Conservation (phyloP, 2,329 filamentous ascomycete genomes). For the Triangularia verruculosa region DNA sequence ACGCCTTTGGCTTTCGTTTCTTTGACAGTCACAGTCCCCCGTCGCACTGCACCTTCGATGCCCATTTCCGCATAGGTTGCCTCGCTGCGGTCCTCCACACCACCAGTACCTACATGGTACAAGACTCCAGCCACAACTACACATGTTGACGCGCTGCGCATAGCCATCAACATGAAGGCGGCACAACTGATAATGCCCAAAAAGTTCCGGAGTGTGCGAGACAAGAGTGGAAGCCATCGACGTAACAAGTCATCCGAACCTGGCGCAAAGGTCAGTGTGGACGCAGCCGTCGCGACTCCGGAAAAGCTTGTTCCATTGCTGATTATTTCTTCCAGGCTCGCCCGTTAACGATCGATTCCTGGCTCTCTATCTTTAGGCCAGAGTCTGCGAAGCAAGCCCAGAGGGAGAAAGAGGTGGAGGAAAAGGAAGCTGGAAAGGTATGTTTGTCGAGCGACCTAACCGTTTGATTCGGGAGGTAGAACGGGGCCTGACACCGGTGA, state of each 20-base stretch:
- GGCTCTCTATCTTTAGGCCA: conserved; percentile 63
- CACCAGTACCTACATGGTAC: no score
- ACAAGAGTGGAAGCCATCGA: conserved; percentile 56
- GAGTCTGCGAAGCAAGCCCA: conserved; percentile 53
- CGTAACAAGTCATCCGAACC: conserved; percentile 56
- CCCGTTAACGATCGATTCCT: conserved; percentile 53
- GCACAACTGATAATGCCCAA: conserved; percentile 45
- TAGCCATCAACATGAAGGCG: conserved; percentile 46
- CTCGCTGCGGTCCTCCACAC: not conserved
- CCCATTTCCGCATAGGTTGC: not conserved
- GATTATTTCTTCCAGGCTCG: conserved; percentile 42
- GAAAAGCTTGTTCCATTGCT: conserved; percentile 13
- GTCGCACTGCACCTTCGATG: not conserved
- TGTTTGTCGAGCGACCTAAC: not conserved
- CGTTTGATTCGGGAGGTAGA: not conserved
- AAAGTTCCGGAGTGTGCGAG: conserved; percentile 68
- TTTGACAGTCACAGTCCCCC: not conserved
- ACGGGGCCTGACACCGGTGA: not conserved
- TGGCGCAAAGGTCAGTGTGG: conserved; percentile 47
- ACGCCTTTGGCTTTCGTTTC: not conserved
- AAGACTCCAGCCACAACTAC: not conserved
- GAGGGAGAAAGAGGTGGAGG: conserved; percentile 29
- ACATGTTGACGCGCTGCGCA: not conserved
- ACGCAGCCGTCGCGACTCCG: conserved; percentile 8
- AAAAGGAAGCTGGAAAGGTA: conserved; percentile 45